phyloP scores from a whole-genome alignment of 768 basidiomycete species.

The Leucosporidium creatinivorum region DNA sequence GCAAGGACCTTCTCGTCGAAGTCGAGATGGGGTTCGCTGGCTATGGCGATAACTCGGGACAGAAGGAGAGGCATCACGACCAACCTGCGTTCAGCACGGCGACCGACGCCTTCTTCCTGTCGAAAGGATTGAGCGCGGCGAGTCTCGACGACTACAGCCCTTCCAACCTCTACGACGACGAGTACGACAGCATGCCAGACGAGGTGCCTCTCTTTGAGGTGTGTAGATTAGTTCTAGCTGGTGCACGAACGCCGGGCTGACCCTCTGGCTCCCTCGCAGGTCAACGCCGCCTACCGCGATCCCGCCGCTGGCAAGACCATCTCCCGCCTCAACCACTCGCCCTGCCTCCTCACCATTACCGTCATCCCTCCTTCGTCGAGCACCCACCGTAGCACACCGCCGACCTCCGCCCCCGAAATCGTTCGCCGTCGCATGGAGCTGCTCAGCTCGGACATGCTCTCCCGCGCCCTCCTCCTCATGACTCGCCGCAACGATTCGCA shows the following conservation, averaged over 20 bases:
- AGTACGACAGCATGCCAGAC: constrained; percentile 77
- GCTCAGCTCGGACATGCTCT: constrained; percentile 94
- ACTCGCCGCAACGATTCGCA: constrained; percentile 83
- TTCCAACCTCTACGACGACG: constrained; percentile 36
- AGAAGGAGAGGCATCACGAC: constrained; percentile 17
- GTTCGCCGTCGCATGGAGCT: constrained; percentile 94
- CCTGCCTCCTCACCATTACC: constrained; percentile 88
- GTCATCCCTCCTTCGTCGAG: constrained; percentile 54
- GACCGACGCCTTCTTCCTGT: constrained; percentile 71
- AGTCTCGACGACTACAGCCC: constrained; percentile 31
- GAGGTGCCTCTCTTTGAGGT: constrained; percentile 91
- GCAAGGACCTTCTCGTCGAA: constrained; percentile 94
- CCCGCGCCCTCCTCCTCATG: constrained; percentile 82
- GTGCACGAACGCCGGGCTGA: neutral
- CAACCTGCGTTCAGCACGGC: constrained; percentile 53
- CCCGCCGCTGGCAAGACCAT: constrained; percentile 75
- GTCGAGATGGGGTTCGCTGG: constrained; percentile 60
- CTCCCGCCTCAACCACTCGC: constrained; percentile 72
- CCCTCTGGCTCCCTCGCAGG: neutral
- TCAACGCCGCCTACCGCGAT: constrained; percentile 92
- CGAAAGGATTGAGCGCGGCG: constrained; percentile 35
- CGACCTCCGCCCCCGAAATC: constrained; percentile 69
- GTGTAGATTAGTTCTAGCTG: neutral
- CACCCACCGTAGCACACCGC: neutral
- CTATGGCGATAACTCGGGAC: constrained; percentile 4